Evolutionary conservation across 495 filamentous ascomycete species (phyloP), one percentile per base, ranked within the genome.

Genomic region (Trichoderma erinaceum): DNA sequence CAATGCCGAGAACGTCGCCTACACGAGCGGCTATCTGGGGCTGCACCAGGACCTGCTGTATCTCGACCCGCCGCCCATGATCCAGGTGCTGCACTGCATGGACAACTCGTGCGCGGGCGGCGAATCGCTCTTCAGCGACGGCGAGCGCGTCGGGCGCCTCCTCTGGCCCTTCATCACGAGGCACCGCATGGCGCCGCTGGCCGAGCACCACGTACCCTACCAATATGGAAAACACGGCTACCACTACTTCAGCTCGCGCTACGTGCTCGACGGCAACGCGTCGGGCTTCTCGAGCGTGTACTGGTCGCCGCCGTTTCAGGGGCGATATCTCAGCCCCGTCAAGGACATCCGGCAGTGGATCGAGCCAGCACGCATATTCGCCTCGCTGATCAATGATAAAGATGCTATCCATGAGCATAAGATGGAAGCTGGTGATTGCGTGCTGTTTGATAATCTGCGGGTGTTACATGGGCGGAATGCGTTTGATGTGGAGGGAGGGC

Each of bases 11-110:
- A 98, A 98, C 71, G 88, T 98, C 10, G 94, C 94, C 16, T 97
- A 98, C 78, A 97, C 93, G 4, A 86, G 80, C 73, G 80, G 87
- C 56, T 86, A 86, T 71, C 86, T 97, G 1, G 90, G 89, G 21
- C 86, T 95, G 46, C 94, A 98, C 77, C 94, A 96, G 89, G 94
- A 98, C 73, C 84, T 97, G 35, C 83, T 96, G 74, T 98, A 98
- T 80, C 89, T 94, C 81, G 78, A 83, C 16, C 85, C 90, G 29
- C 86, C 91, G 11, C 94, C 94, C 0, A 85, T 87, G 23, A 83
- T 92, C 67, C 94, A 98, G 78, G 79, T 97, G 21, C 83, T 98
- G 6, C 94, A 97, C 75, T 97, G 93, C 71, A 76, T 97, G 25
- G 80, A 88, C 69, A 93, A 93, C 73, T 86, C 84, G 1, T 86